These are phyloP conservation scores for Chaetomiaceae sp. DNA, from an alignment of 2,329 filamentous ascomycete genomes.

Conservation along the genomic window DNA sequence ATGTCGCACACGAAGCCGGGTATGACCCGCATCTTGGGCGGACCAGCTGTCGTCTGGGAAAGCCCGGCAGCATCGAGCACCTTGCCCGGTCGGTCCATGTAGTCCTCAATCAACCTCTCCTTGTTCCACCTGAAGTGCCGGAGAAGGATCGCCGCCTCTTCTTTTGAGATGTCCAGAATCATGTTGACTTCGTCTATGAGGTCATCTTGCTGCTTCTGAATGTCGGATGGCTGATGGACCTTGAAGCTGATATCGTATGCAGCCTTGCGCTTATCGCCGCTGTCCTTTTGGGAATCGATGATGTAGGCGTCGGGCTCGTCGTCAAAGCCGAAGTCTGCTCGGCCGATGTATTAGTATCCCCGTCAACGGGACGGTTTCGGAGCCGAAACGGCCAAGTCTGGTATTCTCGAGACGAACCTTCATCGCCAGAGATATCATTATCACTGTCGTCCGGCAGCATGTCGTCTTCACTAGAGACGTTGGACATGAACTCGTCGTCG, in stretches of 20 bases:
- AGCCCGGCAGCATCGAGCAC: slow-evolving; percentile 82
- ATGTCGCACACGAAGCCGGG: slow-evolving; percentile 88
- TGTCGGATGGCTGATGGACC: slow-evolving; percentile 74
- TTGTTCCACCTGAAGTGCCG: slow-evolving; percentile 94
- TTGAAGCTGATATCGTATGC: slow-evolving; percentile 82
- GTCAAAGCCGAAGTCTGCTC: slow-evolving; percentile 55
- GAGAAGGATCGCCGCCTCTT: slow-evolving; percentile 85
- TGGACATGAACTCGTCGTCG: slow-evolving; percentile 89
- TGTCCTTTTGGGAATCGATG: slow-evolving; percentile 54
- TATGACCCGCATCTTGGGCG: slow-evolving; percentile 65
- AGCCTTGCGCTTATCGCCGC: slow-evolving; percentile 65
- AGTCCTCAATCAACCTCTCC: slow-evolving; percentile 87
- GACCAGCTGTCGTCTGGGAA: slow-evolving; percentile 56
- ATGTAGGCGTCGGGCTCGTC: slow-evolving; percentile 54
- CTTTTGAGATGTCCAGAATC: slow-evolving; percentile 83
- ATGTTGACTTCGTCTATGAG: slow-evolving; percentile 87
- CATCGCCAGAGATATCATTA: slow-evolving; percentile 56
- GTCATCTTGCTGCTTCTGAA: slow-evolving; percentile 77
- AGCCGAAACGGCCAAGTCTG: no score
- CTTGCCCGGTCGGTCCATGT: slow-evolving; percentile 83
- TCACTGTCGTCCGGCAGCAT: slow-evolving; percentile 74
- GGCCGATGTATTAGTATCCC: slow-evolving; percentile 3
- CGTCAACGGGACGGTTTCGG: neutral
- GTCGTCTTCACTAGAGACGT: slow-evolving; percentile 71
- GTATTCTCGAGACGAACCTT: slow-evolving; percentile 39